Conservation (phyloP, 805 yeast genomes). For the Spathaspora passalidarum region DNA sequence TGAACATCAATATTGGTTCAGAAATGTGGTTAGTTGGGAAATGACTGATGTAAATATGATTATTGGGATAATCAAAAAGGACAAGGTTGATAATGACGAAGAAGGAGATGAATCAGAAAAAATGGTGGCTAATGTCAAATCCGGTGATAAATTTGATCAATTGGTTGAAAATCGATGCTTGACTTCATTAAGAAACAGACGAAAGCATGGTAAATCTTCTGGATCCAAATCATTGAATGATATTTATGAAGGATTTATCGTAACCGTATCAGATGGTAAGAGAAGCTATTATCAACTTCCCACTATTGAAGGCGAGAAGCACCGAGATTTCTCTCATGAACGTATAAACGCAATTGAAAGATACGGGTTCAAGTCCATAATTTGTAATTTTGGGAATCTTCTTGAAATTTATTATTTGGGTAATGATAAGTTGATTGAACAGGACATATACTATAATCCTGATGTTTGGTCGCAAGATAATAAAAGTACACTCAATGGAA, state of each 20-base stretch:
- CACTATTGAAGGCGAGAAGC: neutral
- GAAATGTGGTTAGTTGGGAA: constrained; percentile 74
- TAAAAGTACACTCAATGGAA: neutral
- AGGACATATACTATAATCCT: constrained; percentile 46
- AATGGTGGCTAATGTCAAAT: neutral
- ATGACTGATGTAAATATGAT: constrained; percentile 73
- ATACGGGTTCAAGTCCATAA: constrained; percentile 76
- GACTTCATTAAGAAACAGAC: constrained; percentile 19
- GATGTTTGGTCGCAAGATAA: constrained; percentile 20
- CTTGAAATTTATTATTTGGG: constrained; percentile 75
- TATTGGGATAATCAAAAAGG: constrained; percentile 46
- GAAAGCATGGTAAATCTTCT: neutral
- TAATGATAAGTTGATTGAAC: constrained; percentile 65
- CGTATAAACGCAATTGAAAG: constrained; percentile 52
- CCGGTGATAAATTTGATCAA: constrained; percentile 1
- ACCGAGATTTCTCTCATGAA: neutral
- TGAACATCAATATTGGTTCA: constrained; percentile 67
- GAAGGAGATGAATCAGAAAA: constrained; percentile 17
- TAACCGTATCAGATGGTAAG: constrained; percentile 61
- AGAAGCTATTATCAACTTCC: constrained; percentile 57
- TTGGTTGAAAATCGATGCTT: constrained; percentile 13
- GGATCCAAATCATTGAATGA: constrained; percentile 3
- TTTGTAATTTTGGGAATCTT: constrained; percentile 69
- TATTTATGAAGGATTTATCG: constrained; percentile 79
- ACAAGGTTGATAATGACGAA: constrained; percentile 9